These are phyloP conservation scores for Trametes maxima DNA, from an alignment of 768 basidiomycete genomes.

Conservation along the genomic window DNA sequence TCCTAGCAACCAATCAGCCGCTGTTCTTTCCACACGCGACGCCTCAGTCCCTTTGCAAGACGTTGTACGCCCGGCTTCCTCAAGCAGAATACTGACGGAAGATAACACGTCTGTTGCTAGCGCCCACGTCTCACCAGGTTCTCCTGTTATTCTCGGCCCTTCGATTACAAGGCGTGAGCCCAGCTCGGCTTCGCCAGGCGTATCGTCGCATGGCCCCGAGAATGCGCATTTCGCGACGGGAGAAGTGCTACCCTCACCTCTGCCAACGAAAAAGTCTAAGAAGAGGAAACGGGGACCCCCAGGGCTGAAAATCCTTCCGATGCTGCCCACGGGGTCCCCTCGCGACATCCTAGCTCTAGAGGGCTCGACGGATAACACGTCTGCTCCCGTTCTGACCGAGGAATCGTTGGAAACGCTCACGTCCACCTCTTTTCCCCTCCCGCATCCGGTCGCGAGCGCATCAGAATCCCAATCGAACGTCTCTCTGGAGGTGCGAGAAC, in stretches of 20 bases:
- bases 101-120: no score
- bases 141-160: background rate
- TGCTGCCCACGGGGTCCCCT: background rate
- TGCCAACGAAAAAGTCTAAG: slow-evolving; percentile 1
- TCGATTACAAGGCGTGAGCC: background rate
- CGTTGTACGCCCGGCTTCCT: background rate
- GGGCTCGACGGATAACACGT: no score
- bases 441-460: no score
- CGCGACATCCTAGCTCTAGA: background rate
- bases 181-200: background rate
- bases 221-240: background rate
- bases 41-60: no score
- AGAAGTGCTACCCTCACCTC: slow-evolving; percentile 9
- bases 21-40: no score
- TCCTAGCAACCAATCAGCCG: no score
- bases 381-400: background rate
- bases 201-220: background rate
- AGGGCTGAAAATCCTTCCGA: slow-evolving; percentile 20
- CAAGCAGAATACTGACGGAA: background rate
- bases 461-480: no score
- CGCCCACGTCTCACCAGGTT: background rate
- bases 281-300: slow-evolving; percentile 22
- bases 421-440: background rate
- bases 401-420: background rate
- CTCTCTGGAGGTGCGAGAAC: no score